Evolutionary conservation across 257 asterid genomes (phyloP), one percentile per base, ranked within the genome.

Genomic region (Gardenia jasminoides): DNA sequence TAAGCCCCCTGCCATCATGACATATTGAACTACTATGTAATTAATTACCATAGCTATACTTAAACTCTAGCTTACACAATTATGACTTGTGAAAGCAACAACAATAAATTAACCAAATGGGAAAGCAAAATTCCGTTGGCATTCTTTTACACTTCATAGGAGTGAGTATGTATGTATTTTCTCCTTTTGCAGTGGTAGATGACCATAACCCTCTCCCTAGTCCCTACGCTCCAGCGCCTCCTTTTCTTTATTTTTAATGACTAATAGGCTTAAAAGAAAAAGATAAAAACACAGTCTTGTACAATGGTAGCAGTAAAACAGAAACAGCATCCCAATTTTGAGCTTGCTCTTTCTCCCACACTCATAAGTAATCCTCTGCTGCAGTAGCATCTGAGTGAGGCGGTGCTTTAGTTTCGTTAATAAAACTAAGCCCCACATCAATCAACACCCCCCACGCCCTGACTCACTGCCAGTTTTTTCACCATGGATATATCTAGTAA

Each of bases 91-190:
- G 56, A 73, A 54, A 19, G 28, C 39, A 65, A 43, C n/a, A 41
- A 39, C n/a, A n/a, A n/a, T 26, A 65, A 31, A 72, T 52, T 19
- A 46, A 56, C 65, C 78, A 70, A 39, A n/a, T 58, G 39, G 77
- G 44, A 75, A 50, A 58, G 77, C 61, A 61, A 80, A 46, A 80
- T 80, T 75, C 77, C 70, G 62, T 52, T 52, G 7, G 58, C 24
- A 41, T 54, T 12, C 54, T 24, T 73, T 19, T n/a, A n/a, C n/a
- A n/a, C n/a, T n/a, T n/a, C 22, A 26, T 58, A 4, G 46, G 24
- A 54, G 50, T 24, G 13, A n/a, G n/a, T n/a, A n/a, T n/a, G n/a
- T n/a, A n/a, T 70, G 39, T n/a, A 70, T 46, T 70, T 70, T 28
- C 11, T 2, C 39, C 19, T 43, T 69, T 69, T 22, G 65, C 61